Conservation (phyloP, 345 rosid species). For the Physaria fendleri region DNA sequence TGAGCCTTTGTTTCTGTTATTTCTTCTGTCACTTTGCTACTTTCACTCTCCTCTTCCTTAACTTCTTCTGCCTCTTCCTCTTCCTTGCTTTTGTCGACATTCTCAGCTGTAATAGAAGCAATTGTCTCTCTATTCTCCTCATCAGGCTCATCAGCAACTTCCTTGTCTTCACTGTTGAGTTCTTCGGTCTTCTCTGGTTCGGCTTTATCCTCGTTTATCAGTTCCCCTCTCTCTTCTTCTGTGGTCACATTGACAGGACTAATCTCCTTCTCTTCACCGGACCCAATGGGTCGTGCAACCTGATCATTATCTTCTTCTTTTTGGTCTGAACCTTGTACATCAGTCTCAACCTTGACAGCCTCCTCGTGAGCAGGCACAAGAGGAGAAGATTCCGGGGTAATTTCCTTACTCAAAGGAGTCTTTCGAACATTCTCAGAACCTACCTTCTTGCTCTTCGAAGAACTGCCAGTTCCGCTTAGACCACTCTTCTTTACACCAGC, state of each 20-base stretch:
- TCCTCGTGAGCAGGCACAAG: slow-evolving; percentile 11
- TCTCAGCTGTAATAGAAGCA: not conserved
- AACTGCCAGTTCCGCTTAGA: slow-evolving; percentile 9
- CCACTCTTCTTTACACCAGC: slow-evolving; percentile 21
- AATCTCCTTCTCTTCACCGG: slow-evolving; percentile 25
- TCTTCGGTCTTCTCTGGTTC: slow-evolving; percentile 19
- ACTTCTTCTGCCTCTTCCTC: slow-evolving; percentile 11
- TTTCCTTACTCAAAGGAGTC: slow-evolving; percentile 18
- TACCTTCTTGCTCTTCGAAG: slow-evolving; percentile 26
- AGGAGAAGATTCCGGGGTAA: slow-evolving; percentile 4
- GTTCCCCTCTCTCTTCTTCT: slow-evolving; percentile 9
- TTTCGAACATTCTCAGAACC: slow-evolving; percentile 9
- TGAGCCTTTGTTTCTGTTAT: slow-evolving; percentile 27
- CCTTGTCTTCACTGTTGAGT: slow-evolving; percentile 10
- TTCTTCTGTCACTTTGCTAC: slow-evolving; percentile 2
- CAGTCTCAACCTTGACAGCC: slow-evolving; percentile 22
- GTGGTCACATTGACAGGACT: slow-evolving; percentile 1
- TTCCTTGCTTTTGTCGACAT: slow-evolving; percentile 4
- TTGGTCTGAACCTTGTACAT: slow-evolving; percentile 9
- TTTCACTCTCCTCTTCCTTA: slow-evolving; percentile 18
- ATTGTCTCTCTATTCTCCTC: slow-evolving; percentile 10
- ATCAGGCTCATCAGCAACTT: not conserved
- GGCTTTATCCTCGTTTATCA: slow-evolving; percentile 4
- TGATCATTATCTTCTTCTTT: slow-evolving; percentile 21
- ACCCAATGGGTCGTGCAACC: slow-evolving; percentile 11